Base-by-base conservation (phyloP, 2,329 filamentous ascomycete genomes). In the Fusarium subtropicale region DNA sequence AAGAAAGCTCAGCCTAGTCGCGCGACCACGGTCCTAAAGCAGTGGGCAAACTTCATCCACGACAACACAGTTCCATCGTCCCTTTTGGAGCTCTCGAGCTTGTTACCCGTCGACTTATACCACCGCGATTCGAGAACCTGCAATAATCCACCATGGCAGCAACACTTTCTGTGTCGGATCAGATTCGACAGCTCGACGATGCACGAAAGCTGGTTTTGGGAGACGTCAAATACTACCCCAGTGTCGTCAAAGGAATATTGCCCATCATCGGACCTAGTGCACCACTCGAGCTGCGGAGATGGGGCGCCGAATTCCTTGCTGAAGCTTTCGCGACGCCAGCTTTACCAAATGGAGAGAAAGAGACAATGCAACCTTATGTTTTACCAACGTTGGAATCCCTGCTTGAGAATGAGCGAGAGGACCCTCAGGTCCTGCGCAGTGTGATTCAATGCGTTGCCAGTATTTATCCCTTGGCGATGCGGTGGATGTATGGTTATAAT, bases 271-370 rank as follows among this genome's bases (percentile, higher is more conserved):
- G 91, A 64, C 88, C 91, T 53, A 85, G 86, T 70, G 87, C 92
- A 68, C 87, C 88, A 65, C 81, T 97, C 59, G 93, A 97, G 80
- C 84, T 98, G 75, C 91, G 94, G 80, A 86, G 94, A 91, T 99
- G 96, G 96, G 96, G 95, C 28, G 91, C 94, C 68, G 94, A 97
- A 66, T 99, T 99, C 77, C 85, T 99, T 44, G 94, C 95, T 59
- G 96, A 99, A 83, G 94, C 94, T 4, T 98, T 99, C 81, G 91
- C 96, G 60, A 97, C 93, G 64, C 96, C 97, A n/a, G 89, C 91
- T 24, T 85, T 98, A 74, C 84, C 90, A 22, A 84, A 88, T 62
- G 86, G 90, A 54, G 90, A 92, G 79, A 99, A 98, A 84, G 93
- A 90, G 84, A 90, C 89, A 65, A 85, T 96, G 81, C 90, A 91